Evolutionary conservation across 2,329 filamentous ascomycete species (phyloP).

Genomic region (Nigrograna mackinnonii): DNA sequence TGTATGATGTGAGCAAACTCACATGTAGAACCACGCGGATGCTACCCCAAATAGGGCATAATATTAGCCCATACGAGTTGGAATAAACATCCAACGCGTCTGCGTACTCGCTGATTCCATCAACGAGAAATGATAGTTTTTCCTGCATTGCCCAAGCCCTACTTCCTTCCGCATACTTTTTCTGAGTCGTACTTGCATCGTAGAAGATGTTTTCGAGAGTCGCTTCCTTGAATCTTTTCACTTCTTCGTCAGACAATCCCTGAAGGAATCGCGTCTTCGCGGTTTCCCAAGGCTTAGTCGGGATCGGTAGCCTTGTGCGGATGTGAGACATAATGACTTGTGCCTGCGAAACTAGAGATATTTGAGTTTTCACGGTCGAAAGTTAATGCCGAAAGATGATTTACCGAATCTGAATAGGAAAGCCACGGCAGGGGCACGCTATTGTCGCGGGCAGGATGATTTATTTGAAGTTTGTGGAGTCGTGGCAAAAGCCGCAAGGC

Average conservation of each 20-base stretch:
- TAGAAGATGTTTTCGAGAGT: constrained; percentile 26
- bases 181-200: constrained; percentile 19
- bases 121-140: constrained; percentile 14
- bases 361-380: too few relatives aligned
- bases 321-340: too few relatives aligned
- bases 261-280: constrained; percentile 19
- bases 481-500: too few relatives aligned
- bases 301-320: constrained; percentile 12
- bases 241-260: constrained; percentile 11
- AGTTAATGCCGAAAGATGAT: too few relatives aligned
- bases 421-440: too few relatives aligned
- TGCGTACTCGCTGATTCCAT: constrained; percentile 20
- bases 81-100: constrained; percentile 22
- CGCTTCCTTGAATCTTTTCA: constrained; percentile 13
- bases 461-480: too few relatives aligned
- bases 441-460: too few relatives aligned
- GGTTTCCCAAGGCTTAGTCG: constrained; percentile 22
- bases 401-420: too few relatives aligned
- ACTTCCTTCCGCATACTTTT: constrained; percentile 15
- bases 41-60: constrained; percentile 25
- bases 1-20: too few relatives aligned
- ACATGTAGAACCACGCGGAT: constrained; percentile 20
- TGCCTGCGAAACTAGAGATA: too few relatives aligned
- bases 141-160: constrained; percentile 15
- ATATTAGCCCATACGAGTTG: constrained; percentile 15